Evolutionary conservation across 1,284 basidiomycete genomes (phyloP), one percentile per base, ranked within the genome.

Genomic region (Irpex sp.): DNA sequence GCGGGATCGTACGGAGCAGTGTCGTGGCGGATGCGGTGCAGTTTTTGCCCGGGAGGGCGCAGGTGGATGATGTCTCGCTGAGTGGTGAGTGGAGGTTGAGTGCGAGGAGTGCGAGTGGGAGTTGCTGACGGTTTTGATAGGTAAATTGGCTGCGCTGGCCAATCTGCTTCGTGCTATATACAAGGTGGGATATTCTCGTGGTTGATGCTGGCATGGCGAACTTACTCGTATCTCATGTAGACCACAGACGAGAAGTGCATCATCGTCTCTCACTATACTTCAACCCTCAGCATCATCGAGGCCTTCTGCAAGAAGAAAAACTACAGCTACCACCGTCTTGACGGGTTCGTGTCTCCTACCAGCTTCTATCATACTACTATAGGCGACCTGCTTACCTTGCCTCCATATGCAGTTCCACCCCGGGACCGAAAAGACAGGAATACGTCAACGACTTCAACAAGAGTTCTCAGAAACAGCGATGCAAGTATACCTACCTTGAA

Each of bases 191-290:
- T 44, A 37, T 8, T 59, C 49, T 31, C 36, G 54, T 15, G 15
- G 1, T 56, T 31, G 2, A 31, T 37, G 4, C 7, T 37, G 4
- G 26, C 5, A 37, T 26, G 15, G 26, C 65, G 38, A 49, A 62
- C 19, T 49, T 51, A 47, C 40, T 47, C 3, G 40, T 47, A 15
- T 47, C 40, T 58, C 36, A 69, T 70, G 58, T 69, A 88, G 81
- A 79, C 82, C 48, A 96, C 93, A 0, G 87, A 92, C 44, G 97
- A 99, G 76, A 98, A 98, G 83, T 92, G 94, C 68, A 91, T 97
- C 47, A 77, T 98, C 56, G 93, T 96, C 26, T 96, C 93, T 19
- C 93, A 95, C 72, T 96, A 91, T 71, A 95, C 93, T 0, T 89
- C 91, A 2, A 97, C 97, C 0, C 85, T 99, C 61, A 93, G 98